Evolutionary conservation across 495 filamentous ascomycete species (phyloP), one percentile per base, ranked within the genome.

Genomic region (Lasiosphaeria hispida): DNA sequence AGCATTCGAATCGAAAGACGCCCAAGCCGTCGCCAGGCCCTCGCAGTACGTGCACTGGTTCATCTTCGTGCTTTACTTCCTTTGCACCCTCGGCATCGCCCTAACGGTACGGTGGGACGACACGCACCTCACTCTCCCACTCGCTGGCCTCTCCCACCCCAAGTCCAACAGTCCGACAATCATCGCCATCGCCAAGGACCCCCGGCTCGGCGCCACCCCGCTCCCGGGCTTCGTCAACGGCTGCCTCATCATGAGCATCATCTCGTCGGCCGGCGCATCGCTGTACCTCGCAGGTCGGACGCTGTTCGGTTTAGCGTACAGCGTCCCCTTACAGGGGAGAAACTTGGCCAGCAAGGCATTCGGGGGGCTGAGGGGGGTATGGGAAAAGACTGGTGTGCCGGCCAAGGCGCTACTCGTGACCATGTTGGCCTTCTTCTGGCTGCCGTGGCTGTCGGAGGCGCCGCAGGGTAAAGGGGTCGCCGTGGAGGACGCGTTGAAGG

Each of bases 261-360:
- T 80, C 3, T 75, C 72, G 17, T 67, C 69, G 6, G 72, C 78
- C 0, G 75, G 72, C 60, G 74, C 75, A 5, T 69, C 71, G 36
- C 63, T 82, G 0, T 82, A 81, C 49, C 63, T 81, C 23, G 74
- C 78, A 0, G 77, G 77, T 3, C 67, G 78, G 5, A 72, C 74
- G 0, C 55, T 82, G 1, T 80, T 75, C 55, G 76, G 77, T 8
- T 60, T 81, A 15, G 72, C 73, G 0, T 67, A 69, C 54, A 65
- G 63, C 9, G 48, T 75, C 1, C 53, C 68, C n/a, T 4, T 50
- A 14, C 48, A 37, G 30, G 66, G 64, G 6, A 48, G 57, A 2
- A 61, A 54, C 30, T 37, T 15, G 15, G 11, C 62, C 43, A 57
- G 48, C 49, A 9, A 42, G 7, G 35, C 55, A 10, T 45, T 61